Evolutionary conservation across 768 basidiomycete genomes (phyloP).

Genomic region (Hortiboletus flavorubellus): DNA sequence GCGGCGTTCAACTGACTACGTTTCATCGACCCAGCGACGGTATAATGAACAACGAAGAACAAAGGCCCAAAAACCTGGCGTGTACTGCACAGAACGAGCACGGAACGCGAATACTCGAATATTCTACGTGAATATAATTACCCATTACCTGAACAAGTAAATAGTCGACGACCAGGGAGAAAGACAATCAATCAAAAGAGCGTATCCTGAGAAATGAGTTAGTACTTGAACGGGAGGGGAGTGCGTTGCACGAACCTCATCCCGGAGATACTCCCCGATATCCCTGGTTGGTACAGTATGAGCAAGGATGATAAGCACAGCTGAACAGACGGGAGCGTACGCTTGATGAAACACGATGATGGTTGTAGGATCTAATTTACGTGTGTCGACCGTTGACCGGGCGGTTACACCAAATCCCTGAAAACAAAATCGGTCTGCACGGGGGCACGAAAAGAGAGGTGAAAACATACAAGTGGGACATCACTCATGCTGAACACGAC

Average conservation of each 20-base stretch:
- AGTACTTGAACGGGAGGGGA: constrained; percentile 9
- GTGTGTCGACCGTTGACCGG: constrained; percentile 90
- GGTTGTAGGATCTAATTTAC: constrained; percentile 95
- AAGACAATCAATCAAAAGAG: constrained; percentile 52
- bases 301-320: constrained; percentile 1
- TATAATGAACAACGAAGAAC: constrained; percentile 39
- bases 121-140: constrained; percentile 8
- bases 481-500: constrained; percentile 97
- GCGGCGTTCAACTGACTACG: constrained; percentile 26
- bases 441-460: not conserved
- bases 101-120: not conserved
- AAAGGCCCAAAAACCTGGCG: constrained; percentile 33
- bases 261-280: constrained; percentile 96
- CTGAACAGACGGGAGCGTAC: constrained; percentile 36
- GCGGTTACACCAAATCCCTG: constrained; percentile 99
- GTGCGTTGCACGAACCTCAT: constrained; percentile 61
- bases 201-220: constrained; percentile 54
- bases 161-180: constrained; percentile 1
- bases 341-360: constrained; percentile 99
- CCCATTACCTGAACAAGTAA: constrained; percentile 22
- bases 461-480: constrained; percentile 66
- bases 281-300: constrained; percentile 51
- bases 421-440: constrained; percentile 5
- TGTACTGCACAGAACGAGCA: constrained; percentile 6
- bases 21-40: constrained; percentile 20